These are phyloP conservation scores for Asterionellopsis glacialis DNA, from an alignment of 108 stramenopile species.

Conservation along the genomic window DNA sequence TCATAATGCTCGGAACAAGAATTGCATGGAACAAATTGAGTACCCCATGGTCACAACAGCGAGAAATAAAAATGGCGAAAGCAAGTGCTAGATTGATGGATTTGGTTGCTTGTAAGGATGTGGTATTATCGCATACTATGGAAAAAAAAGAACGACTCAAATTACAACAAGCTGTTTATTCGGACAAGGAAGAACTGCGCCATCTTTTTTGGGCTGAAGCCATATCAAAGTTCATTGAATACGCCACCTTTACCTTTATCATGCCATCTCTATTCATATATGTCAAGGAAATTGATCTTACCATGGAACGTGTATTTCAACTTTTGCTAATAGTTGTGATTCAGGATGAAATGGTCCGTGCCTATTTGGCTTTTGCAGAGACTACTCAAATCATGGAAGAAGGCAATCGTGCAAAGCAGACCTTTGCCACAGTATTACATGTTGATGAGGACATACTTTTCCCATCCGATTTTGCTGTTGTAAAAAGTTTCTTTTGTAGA, in stretches of 20 bases:
- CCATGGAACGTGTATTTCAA: constrained; percentile 1
- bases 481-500: background rate
- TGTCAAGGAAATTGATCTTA: background rate
- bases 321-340: background rate
- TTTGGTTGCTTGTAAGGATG: background rate
- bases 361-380: background rate
- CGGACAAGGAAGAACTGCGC: background rate
- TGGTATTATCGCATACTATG: background rate
- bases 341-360: background rate
- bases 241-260: background rate
- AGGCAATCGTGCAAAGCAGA: background rate
- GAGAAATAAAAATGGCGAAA: constrained; percentile 1
- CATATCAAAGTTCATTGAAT: background rate
- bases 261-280: background rate
- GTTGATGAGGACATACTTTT: background rate
- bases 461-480: background rate
- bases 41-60: background rate
- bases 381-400: background rate
- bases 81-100: background rate
- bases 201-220: background rate
- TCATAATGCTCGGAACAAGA: no score
- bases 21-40: background rate
- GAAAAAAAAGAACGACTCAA: background rate
- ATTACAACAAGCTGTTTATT: background rate
- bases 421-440: background rate